A percentile compares a stretch with the other conserved stretches of the same genome.
These are phyloP conservation scores for Sporothrix globosa DNA, from an alignment of 2,329 filamentous ascomycete species.

Conservation along the genomic window DNA sequence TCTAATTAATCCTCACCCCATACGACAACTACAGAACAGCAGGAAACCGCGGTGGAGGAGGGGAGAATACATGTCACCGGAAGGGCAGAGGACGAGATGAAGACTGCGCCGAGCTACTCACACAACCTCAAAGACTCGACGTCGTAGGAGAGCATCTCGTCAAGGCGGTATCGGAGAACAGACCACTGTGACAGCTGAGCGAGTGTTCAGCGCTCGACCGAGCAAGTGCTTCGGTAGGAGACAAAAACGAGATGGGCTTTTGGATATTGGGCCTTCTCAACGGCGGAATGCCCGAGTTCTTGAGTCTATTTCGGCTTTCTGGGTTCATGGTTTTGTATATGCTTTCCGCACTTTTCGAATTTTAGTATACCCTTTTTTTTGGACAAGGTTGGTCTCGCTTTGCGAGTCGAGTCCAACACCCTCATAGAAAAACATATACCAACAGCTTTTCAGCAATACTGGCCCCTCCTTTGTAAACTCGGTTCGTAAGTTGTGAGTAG, in stretches of 20 bases:
- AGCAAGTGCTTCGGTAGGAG: neutral
- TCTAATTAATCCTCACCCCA: constrained; percentile 5
- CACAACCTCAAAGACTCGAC: constrained; percentile 7
- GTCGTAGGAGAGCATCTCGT: neutral
- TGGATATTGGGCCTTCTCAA: neutral
- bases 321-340: constrained; percentile 13
- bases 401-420: neutral
- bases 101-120: constrained; percentile 7
- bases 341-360: constrained; percentile 21
- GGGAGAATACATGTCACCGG: neutral
- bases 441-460: constrained; percentile 28
- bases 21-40: neutral
- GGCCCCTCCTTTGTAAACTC: too few species aligned
- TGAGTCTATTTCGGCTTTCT: neutral
- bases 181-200: neutral
- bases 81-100: neutral
- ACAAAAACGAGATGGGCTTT: neutral
- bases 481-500: neutral
- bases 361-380: constrained; percentile 34
- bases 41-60: neutral
- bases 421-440: constrained; percentile 21
- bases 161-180: neutral
- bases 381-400: constrained; percentile 1
- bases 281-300: neutral
- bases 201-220: constrained; percentile 1